phyloP scores from a whole-genome alignment of 2,329 filamentous ascomycete species.

The Phaeoacremonium minimum region DNA sequence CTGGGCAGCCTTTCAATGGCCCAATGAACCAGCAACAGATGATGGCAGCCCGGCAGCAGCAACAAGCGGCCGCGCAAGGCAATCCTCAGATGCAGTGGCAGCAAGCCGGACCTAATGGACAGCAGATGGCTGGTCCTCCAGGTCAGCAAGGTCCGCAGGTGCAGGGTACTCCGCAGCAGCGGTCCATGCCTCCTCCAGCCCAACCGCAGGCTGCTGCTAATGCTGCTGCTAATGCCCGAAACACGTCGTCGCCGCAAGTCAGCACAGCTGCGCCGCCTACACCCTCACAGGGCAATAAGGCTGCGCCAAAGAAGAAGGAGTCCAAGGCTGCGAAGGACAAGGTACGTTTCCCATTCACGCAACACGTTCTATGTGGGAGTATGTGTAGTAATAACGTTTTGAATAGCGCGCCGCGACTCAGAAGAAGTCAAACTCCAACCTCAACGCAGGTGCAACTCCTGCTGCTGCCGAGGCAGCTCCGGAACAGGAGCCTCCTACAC shows the following conservation, averaged over 20 bases:
- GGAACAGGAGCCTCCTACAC: conserved; percentile 55
- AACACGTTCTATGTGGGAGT: conserved; percentile 6
- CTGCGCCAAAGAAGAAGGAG: conserved; percentile 75
- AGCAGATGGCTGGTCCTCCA: conserved; percentile 35
- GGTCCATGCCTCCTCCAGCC: conserved; percentile 64
- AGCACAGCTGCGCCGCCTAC: conserved; percentile 69
- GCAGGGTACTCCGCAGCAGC: conserved; percentile 69
- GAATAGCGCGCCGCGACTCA: conserved; percentile 42
- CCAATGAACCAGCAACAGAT: conserved; percentile 60
- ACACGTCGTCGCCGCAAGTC: conserved; percentile 58
- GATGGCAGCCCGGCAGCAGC: conserved; percentile 42
- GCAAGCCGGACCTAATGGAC: conserved; percentile 34
- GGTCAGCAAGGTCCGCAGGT: conserved; percentile 39
- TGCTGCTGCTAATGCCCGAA: conserved; percentile 43
- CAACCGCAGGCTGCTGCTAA: conserved; percentile 46
- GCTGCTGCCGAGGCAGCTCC: conserved; percentile 51
- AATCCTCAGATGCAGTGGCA: conserved; percentile 45
- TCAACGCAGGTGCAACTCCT: conserved; percentile 46
- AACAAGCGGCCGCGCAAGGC: conserved; percentile 22
- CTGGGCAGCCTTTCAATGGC: conserved; percentile 48
- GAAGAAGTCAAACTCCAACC: conserved; percentile 60
- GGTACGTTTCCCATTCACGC: conserved; percentile 43
- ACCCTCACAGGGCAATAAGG: conserved; percentile 68
- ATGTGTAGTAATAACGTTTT: conserved; percentile 6
- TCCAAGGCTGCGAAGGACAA: conserved; percentile 61